Evolutionary conservation across 2,329 filamentous ascomycete species (phyloP).

Genomic region (Neophaeococcomyces mojaviensis): DNA sequence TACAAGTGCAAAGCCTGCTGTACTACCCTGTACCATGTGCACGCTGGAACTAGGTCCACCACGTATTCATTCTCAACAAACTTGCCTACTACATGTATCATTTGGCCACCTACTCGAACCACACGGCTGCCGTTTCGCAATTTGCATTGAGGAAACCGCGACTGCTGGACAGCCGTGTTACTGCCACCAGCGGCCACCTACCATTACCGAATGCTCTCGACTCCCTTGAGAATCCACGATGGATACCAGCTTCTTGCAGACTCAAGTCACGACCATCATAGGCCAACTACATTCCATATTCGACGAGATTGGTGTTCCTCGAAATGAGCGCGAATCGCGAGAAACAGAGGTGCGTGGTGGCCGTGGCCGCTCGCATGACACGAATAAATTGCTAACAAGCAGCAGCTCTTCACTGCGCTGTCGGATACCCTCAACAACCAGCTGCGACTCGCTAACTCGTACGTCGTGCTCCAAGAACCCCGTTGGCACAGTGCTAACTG

Average conservation of each 20-base stretch:
- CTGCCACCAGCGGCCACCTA: neutral
- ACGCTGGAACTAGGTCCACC: no score
- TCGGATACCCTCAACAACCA: slow-evolving; percentile 90
- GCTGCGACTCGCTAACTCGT: slow-evolving; percentile 69
- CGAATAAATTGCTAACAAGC: slow-evolving; percentile 14
- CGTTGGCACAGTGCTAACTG: neutral
- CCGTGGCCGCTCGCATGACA: slow-evolving; percentile 5
- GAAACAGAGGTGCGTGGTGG: slow-evolving; percentile 68
- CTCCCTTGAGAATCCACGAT: slow-evolving; percentile 43
- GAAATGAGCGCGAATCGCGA: slow-evolving; percentile 81
- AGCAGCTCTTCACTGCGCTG: slow-evolving; percentile 78
- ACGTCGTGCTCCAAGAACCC: slow-evolving; percentile 24
- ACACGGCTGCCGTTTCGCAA: neutral
- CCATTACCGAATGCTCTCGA: neutral
- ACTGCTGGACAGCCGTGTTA: slow-evolving; percentile 1
- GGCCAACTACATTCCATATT: slow-evolving; percentile 88
- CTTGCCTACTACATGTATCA: neutral
- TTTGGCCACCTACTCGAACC: neutral
- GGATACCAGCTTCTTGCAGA: slow-evolving; percentile 86
- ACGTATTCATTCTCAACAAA: no score
- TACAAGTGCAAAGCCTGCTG: neutral
- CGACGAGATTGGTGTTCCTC: slow-evolving; percentile 93
- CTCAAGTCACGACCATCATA: slow-evolving; percentile 92
- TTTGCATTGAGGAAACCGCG: neutral
- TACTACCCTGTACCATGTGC: neutral